Evolutionary conservation across 179 eudicot genomes (phyloP), one percentile per base, ranked within the genome.

Genomic region (Heliamphora pulchella): DNA sequence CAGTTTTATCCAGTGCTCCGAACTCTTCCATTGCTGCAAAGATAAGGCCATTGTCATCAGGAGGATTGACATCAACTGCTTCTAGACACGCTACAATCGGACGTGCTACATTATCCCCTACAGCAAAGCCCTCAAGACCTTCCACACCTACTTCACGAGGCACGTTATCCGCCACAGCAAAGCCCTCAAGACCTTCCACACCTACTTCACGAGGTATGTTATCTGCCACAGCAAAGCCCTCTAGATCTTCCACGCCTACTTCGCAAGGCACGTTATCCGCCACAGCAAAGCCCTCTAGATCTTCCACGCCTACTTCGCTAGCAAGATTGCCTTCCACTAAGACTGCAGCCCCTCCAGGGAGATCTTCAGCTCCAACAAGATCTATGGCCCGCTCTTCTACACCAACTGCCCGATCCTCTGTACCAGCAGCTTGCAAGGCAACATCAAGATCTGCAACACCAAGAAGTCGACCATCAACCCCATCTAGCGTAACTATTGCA

Each of bases 1-100:
- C 86, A 46, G 53, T 81, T 76, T 79, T 81, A 66, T 84, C 91
- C 62, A 61, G 81, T 71, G 88, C 86, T 79, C 78, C 81, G 65
- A 81, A 87, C 74, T 86, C 94, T n/a, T 83, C 86, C 68, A 77
- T 68, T 50, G 78, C 86, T 43, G 88, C 89, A 64, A 84, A 83
- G 75, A 87, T 88, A 81, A 86, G 97, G 71, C 91, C 97, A 44
- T 91, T 88, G 61, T 90, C 97, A 80, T 86, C 94, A 41, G 89
- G 90, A 17, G 90, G 90, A 53, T 78, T 76, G 69, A 87, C 77
- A 55, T 83, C 91, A 22, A 17, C 63, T 46, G 73, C 77, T 65
- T 70, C 86, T 64, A 90, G 93, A 58, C 80, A 90, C 55, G 74
- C 94, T 81, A 84, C 87, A 69, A 84, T 89, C 8, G 83, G 88